A percentile compares a stretch with the other conserved stretches of the same genome.
Conservation (phyloP, 352 stramenopile species). For the Vaucheria bursata region DNA sequence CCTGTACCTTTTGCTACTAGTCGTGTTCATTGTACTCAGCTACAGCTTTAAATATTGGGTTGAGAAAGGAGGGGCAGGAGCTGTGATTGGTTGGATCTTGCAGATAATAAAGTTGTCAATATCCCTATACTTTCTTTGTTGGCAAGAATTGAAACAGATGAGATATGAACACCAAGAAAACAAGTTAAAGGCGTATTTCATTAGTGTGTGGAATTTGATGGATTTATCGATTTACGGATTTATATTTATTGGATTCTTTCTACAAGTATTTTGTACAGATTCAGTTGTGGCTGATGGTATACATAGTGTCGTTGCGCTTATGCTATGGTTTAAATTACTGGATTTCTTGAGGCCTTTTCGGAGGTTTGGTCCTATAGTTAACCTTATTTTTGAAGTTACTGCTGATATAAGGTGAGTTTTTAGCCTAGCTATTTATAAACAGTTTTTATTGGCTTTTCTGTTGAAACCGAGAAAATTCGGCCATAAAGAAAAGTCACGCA, state of each 20-base stretch:
- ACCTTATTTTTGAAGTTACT: neutral
- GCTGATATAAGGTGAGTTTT: neutral
- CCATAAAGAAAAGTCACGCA: too few relatives aligned
- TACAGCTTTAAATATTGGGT: neutral
- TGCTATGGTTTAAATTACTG: constrained; percentile 9
- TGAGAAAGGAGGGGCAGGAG: too few relatives aligned
- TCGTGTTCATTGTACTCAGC: neutral
- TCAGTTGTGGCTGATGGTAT: neutral
- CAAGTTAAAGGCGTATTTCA: neutral
- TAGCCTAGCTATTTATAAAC: too few relatives aligned
- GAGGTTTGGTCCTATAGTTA: neutral
- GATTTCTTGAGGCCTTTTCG: neutral
- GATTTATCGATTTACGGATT: neutral
- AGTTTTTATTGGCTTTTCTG: too few relatives aligned
- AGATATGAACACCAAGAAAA: neutral
- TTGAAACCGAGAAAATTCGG: too few relatives aligned
- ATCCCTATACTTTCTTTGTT: neutral
- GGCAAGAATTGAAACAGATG: too few relatives aligned
- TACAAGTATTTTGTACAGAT: neutral
- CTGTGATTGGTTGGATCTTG: neutral
- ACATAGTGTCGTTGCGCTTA: neutral
- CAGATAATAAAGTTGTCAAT: neutral
- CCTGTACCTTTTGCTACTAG: neutral
- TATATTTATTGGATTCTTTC: neutral
- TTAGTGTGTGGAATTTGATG: neutral